Evolutionary conservation across 441 rosid genomes (phyloP).

Genomic region (Pelargonium cotyledonis): DNA sequence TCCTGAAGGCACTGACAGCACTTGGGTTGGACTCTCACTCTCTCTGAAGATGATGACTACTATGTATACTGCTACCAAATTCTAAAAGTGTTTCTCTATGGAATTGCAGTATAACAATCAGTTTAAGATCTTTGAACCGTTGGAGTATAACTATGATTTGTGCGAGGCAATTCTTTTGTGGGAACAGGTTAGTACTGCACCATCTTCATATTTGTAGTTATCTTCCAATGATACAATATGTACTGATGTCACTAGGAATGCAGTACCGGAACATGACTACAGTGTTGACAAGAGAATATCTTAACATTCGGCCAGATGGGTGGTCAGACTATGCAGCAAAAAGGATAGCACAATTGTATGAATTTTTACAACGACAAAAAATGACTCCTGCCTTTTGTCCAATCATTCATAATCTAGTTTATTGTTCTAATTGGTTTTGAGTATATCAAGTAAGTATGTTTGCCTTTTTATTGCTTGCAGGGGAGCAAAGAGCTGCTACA

Average conservation of each 20-base stretch:
- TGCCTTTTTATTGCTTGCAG: conserved; percentile 32
- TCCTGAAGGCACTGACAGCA: conserved; percentile 90
- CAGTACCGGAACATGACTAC: conserved; percentile 99
- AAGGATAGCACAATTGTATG: conserved; percentile 93
- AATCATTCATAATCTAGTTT: not conserved
- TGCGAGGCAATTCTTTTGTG: conserved; percentile 83
- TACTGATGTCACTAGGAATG: conserved; percentile 32
- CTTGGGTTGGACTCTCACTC: conserved; percentile 58
- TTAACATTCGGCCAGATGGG: conserved; percentile 88
- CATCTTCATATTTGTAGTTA: conserved; percentile 5
- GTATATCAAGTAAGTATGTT: conserved; percentile 4
- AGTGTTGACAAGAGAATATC: conserved; percentile 86
- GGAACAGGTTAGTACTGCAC: conserved; percentile 71
- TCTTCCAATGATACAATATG: conserved; percentile 15
- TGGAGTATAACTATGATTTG: conserved; percentile 83
- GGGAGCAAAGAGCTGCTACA: conserved; percentile 82
- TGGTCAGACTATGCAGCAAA: conserved; percentile 95
- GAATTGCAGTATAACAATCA: conserved; percentile 73
- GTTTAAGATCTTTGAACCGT: conserved; percentile 71
- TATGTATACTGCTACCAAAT: not conserved
- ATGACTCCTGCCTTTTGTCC: not conserved
- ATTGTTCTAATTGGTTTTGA: not conserved
- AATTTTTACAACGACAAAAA: not conserved
- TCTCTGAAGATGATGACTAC: not conserved
- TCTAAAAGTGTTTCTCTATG: not conserved